Evolutionary conservation across 1,284 basidiomycete genomes (phyloP).

Genomic region (Trametes versicolor): DNA sequence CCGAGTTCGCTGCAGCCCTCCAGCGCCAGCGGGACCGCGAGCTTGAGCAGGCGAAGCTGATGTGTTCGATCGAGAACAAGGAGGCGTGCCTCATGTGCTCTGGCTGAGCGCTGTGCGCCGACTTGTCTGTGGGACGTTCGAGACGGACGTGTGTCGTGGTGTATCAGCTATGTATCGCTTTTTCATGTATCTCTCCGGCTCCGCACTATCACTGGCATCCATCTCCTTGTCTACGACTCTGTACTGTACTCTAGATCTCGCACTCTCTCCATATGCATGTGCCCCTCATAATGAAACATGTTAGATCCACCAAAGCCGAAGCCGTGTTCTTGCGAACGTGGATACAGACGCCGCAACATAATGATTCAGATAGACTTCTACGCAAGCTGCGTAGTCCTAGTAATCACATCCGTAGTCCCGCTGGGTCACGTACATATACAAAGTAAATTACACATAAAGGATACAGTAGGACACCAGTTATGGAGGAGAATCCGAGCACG

Average conservation of each 20-base stretch:
- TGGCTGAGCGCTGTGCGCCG: constrained; percentile 53
- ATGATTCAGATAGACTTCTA: no score
- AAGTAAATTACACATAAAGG: background rate
- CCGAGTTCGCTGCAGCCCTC: constrained; percentile 87
- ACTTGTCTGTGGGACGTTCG: background rate
- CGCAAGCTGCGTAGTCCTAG: background rate
- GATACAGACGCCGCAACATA: no score
- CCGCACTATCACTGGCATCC: constrained; percentile 11
- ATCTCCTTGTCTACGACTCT: constrained; percentile 26
- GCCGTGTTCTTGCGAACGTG: no score
- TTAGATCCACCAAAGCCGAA: background rate
- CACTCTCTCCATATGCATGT: constrained; percentile 12
- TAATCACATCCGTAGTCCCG: no score
- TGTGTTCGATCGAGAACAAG: constrained; percentile 91
- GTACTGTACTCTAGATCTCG: constrained; percentile 25
- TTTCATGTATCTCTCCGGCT: constrained; percentile 26
- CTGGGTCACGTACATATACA: background rate
- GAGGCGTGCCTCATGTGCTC: constrained; percentile 90
- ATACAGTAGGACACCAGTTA: background rate
- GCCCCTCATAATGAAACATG: constrained; percentile 8
- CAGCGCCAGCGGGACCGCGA: constrained; percentile 79
- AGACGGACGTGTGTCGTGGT: constrained; percentile 10
- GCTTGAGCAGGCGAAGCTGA: constrained; percentile 81
- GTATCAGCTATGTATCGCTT: constrained; percentile 23
- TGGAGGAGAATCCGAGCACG: background rate